Evolutionary conservation across 2,329 filamentous ascomycete species (phyloP), one percentile per base, ranked within the genome.

Genomic region (Trichoderma asperellum): DNA sequence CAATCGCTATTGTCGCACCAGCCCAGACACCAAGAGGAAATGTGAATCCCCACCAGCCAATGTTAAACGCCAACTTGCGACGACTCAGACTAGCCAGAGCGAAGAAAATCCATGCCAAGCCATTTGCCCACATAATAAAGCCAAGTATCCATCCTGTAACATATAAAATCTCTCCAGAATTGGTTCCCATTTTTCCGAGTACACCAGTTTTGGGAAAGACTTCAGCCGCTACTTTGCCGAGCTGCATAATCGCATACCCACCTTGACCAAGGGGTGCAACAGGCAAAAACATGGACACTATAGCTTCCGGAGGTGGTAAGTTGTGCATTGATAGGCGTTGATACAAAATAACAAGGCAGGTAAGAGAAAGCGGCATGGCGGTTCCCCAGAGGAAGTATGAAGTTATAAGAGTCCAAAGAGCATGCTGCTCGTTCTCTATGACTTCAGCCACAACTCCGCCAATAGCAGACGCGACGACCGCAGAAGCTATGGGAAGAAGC

Each of bases 71-170:
- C 4, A 57, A 66, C 10, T 34, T 58, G 27, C 53, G 34, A 47
- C 62, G 62, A 21, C 53, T 66, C 5, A 66, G 21, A 27, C 62
- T 58, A 4, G 62, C 62, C 10, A 66, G 14, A 6, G 61, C 61
- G n/a, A 64, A 64, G 24, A 56, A 64, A 11, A 64, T 40, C 61
- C 61, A 64, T 24, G 61, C 61, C 10, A 64, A 10, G 2, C 61
- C 61, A 53, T 64, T 64, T 43, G 61, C 61, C 61, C 61, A 64
- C 61, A 64, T 64, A 16, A 56, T 55, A 18, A 64, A 64, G 2
- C 61, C 61, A 21, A 64, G 3, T 7, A 56, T 64, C 61, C 61
- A 64, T 12, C 61, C 61, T 8, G 14, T 32, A 18, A 64, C 49
- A 10, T 64, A 64, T 21, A 64, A 14, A 18, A 64, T 64, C 8